Evolutionary conservation across 805 yeast genomes (phyloP).

Genomic region (Schizosaccharomyces octosporus): DNA sequence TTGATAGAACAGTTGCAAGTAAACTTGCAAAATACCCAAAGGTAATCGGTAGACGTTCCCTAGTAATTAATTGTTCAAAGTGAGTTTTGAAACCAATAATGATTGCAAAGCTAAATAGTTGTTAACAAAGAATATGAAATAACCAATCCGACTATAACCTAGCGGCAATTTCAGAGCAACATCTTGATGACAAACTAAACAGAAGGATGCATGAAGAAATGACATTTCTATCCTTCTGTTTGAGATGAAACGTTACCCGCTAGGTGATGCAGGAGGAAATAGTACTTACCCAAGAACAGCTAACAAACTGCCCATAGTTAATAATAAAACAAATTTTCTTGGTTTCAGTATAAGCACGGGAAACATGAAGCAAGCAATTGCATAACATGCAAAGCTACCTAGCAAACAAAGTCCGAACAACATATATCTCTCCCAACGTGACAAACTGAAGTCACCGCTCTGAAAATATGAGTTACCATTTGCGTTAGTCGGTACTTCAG

Average conservation of each 20-base stretch:
- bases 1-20: conserved; percentile 49
- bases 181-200: not conserved
- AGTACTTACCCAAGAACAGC: not conserved
- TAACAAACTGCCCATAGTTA: conserved; percentile 48
- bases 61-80: conserved; percentile 44
- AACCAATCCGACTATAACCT: not conserved
- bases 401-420: conserved; percentile 55
- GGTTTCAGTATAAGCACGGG: conserved; percentile 81
- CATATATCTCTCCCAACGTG: conserved; percentile 43
- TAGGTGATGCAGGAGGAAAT: too few relatives aligned
- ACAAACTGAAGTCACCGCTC: not conserved
- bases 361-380: conserved; percentile 55
- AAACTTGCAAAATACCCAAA: conserved; percentile 61
- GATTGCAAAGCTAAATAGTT: conserved; percentile 65
- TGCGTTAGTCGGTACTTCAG: not conserved
- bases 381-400: conserved; percentile 61
- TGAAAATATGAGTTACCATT: not conserved
- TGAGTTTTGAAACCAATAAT: conserved; percentile 82
- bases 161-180: not conserved
- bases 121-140: conserved; percentile 24
- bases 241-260: too few relatives aligned
- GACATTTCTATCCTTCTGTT: too few relatives aligned
- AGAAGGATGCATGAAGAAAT: not conserved
- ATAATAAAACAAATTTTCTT: conserved; percentile 28
- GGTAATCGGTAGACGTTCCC: conserved; percentile 58